A percentile compares a stretch with the other conserved stretches of the same genome.
phyloP scores from a whole-genome alignment of 2,329 filamentous ascomycete genomes.

The Epicoccum nigrum region DNA sequence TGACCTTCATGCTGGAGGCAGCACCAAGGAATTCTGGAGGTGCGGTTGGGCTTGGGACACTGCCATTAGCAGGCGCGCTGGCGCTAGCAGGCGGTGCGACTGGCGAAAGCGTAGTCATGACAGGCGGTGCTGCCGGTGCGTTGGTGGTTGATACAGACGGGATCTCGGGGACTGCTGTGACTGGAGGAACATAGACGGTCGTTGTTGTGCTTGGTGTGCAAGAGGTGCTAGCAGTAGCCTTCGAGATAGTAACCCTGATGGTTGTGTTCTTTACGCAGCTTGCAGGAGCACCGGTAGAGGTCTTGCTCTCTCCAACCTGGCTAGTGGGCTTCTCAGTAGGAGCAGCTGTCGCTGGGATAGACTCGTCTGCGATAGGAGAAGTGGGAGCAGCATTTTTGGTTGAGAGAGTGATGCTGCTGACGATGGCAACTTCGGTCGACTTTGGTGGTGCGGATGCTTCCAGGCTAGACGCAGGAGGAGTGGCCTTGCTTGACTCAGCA shows the following conservation, averaged over 20 bases:
- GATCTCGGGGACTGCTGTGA: constrained; percentile 13
- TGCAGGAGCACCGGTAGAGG: constrained; percentile 13
- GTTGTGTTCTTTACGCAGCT: constrained; percentile 32
- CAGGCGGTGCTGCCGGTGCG: constrained; percentile 16
- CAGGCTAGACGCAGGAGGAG: constrained; percentile 3
- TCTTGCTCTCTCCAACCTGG: constrained; percentile 18
- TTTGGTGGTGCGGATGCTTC: constrained; percentile 11
- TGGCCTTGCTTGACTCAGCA: constrained; percentile 16
- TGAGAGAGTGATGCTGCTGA: constrained; percentile 9
- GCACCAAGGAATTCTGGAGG: constrained; percentile 34
- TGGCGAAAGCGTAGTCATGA: constrained; percentile 20
- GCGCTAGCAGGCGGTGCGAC: constrained; percentile 32
- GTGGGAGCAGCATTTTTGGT: constrained; percentile 7
- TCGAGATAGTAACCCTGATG: constrained; percentile 24
- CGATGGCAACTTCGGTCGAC: constrained; percentile 12
- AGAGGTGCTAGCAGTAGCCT: constrained; percentile 17
- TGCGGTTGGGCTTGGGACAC: constrained; percentile 18
- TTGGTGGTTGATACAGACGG: constrained; percentile 12
- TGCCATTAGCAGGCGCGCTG: constrained; percentile 34
- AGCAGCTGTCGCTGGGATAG: constrained; percentile 4
- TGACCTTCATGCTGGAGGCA: constrained; percentile 24
- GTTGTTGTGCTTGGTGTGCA: constrained; percentile 34
- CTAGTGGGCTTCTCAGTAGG: constrained; percentile 22
- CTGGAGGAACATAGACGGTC: constrained; percentile 34
- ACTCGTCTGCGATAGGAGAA: constrained; percentile 8